These are phyloP conservation scores for Pythium diclinum DNA, from an alignment of 352 stramenopile genomes.

Conservation along the genomic window DNA sequence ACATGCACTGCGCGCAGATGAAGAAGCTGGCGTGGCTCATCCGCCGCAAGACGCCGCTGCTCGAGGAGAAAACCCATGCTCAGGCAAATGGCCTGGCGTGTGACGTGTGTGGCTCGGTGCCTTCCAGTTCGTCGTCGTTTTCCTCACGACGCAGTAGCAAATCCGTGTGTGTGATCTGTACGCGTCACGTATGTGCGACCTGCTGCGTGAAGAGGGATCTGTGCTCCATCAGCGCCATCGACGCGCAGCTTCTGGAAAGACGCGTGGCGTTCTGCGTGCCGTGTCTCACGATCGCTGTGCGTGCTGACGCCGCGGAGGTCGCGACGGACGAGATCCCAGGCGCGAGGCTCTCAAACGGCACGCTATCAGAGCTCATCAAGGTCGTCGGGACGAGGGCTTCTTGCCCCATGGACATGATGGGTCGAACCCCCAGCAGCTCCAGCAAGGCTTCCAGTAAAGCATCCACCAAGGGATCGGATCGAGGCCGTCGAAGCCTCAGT, in stretches of 20 bases:
- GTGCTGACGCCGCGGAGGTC: conserved; percentile 22
- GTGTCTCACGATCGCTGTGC: conserved; percentile 23
- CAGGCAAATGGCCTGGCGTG: background rate
- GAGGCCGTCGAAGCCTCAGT: background rate
- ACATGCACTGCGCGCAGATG: conserved; percentile 59
- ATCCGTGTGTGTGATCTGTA: conserved; percentile 21
- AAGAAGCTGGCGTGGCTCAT: conserved; percentile 67
- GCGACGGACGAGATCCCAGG: conserved; percentile 24
- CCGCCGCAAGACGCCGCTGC: conserved; percentile 16
- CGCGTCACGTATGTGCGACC: conserved; percentile 14
- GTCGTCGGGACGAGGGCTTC: conserved; percentile 26
- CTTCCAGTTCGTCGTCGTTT: background rate
- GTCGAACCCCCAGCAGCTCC: background rate
- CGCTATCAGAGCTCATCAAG: conserved; percentile 20
- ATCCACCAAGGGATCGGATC: background rate
- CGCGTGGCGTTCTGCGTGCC: conserved; percentile 26
- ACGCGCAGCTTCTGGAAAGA: background rate
- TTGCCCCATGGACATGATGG: conserved; percentile 14
- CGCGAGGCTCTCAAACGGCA: background rate
- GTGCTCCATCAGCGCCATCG: conserved; percentile 1
- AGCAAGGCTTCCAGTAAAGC: background rate
- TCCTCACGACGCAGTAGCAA: conserved; percentile 7
- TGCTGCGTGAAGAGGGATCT: conserved; percentile 27
- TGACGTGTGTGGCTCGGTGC: conserved; percentile 12
- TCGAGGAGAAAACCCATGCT: conserved; percentile 2